Evolutionary conservation across 176 grass and related monocot genomes (phyloP).

Genomic region (Typha latifolia): DNA sequence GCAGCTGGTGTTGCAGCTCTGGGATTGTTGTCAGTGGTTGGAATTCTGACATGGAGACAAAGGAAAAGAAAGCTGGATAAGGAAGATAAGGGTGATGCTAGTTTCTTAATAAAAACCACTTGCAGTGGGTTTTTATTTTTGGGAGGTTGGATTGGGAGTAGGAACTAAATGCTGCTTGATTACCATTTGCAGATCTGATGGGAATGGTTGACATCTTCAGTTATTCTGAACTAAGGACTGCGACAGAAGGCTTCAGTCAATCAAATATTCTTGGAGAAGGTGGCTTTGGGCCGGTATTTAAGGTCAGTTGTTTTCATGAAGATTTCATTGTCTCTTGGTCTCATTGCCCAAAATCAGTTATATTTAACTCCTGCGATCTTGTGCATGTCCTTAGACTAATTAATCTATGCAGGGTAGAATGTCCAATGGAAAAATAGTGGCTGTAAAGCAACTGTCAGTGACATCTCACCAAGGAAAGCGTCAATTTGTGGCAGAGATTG

Average conservation of each 20-base stretch:
- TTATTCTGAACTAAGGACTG: slow-evolving; percentile 9
- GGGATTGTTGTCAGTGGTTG: background rate
- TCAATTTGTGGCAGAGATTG: slow-evolving; percentile 49
- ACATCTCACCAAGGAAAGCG: slow-evolving; percentile 50
- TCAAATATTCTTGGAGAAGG: background rate
- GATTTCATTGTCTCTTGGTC: too few relatives aligned
- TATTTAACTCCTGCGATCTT: background rate
- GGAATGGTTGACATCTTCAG: slow-evolving; percentile 1
- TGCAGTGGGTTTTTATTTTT: too few relatives aligned
- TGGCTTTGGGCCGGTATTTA: background rate
- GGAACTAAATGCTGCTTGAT: background rate
- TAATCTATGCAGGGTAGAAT: slow-evolving; percentile 28
- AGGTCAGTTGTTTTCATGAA: background rate
- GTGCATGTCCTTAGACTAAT: background rate
- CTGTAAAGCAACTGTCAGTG: slow-evolving; percentile 51
- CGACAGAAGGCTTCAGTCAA: slow-evolving; percentile 8
- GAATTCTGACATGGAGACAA: background rate
- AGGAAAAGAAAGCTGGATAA: background rate
- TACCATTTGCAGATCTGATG: background rate
- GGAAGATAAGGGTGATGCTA: background rate
- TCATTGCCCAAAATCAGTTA: background rate
- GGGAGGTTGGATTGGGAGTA: too few relatives aligned
- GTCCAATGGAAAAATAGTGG: slow-evolving; percentile 42
- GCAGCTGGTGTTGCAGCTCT: background rate
- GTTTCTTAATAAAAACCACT: background rate